Base-by-base conservation (phyloP, 768 basidiomycete species). In the Suillus paluster region DNA sequence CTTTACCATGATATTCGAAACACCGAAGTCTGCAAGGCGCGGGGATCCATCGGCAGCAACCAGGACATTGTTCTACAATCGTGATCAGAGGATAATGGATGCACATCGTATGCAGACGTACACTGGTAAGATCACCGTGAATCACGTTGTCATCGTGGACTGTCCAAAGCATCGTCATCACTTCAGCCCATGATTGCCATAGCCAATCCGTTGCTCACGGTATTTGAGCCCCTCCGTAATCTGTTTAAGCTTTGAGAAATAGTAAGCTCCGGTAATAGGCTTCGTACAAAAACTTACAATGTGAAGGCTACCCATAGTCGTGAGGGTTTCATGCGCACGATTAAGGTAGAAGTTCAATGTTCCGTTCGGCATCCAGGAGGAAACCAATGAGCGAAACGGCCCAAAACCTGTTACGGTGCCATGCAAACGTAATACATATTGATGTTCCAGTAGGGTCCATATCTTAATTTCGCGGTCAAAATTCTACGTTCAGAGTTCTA, bases 11-110 rank as follows among this genome's bases (percentile, higher is more conserved):
- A 81, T 75, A 38, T 65, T 78, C 14, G 79, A 81, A 7, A 82
- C 66, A 6, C 81, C 81, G 59, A 82, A 82, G 60, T 82, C 81
- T 60, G 76, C 77, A 19, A 83, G 65, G n/a, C 74, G 73, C 5
- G 76, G 80, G 25, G 71, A 73, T 25, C 75, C 71, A 23, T 78
- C 64, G 60, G 76, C 73, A 57, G 77, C 77, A 48, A 83, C 75
- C 17, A 82, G 73, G 15, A 57, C 41, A 19, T 64, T 64, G 2
- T 39, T 62, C 60, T 64, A 23, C 33, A 33, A 17, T 10, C 17
- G 38, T 10, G n/a, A 8, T 38, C n/a, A 34, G 46, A 19, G 42
- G 5, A n/a, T 19, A 17, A n/a, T 10, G 17, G 6, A 19, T 23
- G 23, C 25, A 27, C 7, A 8, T 17, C 25, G 25, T 19, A 30